phyloP scores from a whole-genome alignment of 169 alveolate species.

The Cryptosporidium sp. region DNA sequence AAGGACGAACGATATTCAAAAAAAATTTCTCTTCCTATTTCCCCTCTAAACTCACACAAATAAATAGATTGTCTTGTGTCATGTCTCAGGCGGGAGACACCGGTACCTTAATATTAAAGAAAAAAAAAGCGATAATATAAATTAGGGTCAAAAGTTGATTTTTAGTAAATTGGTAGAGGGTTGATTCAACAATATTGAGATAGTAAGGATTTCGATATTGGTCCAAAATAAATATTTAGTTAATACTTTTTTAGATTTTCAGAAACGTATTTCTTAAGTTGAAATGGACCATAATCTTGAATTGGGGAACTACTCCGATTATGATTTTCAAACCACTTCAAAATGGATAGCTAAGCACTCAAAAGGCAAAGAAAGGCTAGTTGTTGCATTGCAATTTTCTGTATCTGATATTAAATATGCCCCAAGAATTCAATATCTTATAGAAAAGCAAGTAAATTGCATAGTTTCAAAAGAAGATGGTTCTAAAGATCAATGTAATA shows the following conservation, averaged over 20 bases:
- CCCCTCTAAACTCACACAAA: constrained; percentile 54
- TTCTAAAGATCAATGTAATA: neutral
- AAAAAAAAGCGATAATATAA: neutral
- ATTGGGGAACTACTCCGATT: constrained; percentile 7
- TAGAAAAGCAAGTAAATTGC: neutral
- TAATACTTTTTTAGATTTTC: neutral
- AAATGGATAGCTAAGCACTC: constrained; percentile 10
- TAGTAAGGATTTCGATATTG: neutral
- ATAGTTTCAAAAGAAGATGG: neutral
- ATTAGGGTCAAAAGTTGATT: neutral
- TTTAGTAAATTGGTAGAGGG: neutral
- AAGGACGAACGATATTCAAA: neutral
- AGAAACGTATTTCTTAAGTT: neutral
- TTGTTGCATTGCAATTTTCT: constrained; percentile 47
- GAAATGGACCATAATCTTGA: constrained; percentile 21
- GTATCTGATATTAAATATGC: constrained; percentile 42
- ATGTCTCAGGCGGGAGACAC: constrained; percentile 44
- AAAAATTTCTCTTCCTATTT: neutral
- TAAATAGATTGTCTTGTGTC: constrained; percentile 61
- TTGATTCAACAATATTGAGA: too few relatives aligned
- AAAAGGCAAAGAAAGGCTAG: neutral
- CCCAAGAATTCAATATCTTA: constrained; percentile 46
- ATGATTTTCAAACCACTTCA: neutral
- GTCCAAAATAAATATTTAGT: too few relatives aligned
- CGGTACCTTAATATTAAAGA: constrained; percentile 28